These are phyloP conservation scores for Blastobotrys arbuscula DNA, from an alignment of 1,139 yeast species.

Conservation along the genomic window DNA sequence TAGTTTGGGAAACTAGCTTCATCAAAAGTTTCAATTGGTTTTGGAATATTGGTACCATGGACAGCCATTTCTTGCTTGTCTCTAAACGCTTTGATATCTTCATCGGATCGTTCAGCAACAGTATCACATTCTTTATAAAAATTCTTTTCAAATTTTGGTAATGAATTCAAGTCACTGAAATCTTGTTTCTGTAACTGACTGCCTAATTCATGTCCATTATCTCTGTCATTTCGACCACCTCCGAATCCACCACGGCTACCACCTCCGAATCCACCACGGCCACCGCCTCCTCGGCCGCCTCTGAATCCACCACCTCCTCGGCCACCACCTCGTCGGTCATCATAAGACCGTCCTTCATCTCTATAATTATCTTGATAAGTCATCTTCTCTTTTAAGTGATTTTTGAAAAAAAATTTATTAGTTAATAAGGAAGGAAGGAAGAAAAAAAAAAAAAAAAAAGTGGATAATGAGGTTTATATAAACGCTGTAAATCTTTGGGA, in stretches of 20 bases:
- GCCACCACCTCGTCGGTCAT: slow-evolving; percentile 16
- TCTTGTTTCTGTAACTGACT: slow-evolving; percentile 60
- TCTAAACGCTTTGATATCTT: slow-evolving; percentile 71
- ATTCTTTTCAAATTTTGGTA: slow-evolving; percentile 93
- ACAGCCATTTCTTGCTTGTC: slow-evolving; percentile 80
- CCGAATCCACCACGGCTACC: slow-evolving; percentile 27
- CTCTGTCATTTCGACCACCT: slow-evolving; percentile 17
- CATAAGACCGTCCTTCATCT: slow-evolving; percentile 17
- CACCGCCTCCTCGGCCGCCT: slow-evolving; percentile 11
- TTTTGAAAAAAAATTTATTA: slow-evolving; percentile 4
- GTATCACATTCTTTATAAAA: slow-evolving; percentile 81
- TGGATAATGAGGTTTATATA: background rate
- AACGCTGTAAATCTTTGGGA: background rate
- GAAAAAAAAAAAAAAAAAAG: slow-evolving; percentile 2
- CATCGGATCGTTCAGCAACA: slow-evolving; percentile 69
- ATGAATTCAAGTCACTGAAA: slow-evolving; percentile 60
- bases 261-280: slow-evolving; percentile 25
- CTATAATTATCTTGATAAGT: slow-evolving; percentile 21
- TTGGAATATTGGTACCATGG: slow-evolving; percentile 79
- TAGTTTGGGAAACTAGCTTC: slow-evolving; percentile 97
- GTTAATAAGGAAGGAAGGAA: background rate
- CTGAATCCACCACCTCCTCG: slow-evolving; percentile 17
- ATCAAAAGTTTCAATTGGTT: slow-evolving; percentile 87
- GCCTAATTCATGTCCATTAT: slow-evolving; percentile 37
- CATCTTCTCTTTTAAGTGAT: slow-evolving; percentile 8